Base-by-base conservation (phyloP, 192 early-diverging fungal genomes). In the Coemansia sp. region DNA sequence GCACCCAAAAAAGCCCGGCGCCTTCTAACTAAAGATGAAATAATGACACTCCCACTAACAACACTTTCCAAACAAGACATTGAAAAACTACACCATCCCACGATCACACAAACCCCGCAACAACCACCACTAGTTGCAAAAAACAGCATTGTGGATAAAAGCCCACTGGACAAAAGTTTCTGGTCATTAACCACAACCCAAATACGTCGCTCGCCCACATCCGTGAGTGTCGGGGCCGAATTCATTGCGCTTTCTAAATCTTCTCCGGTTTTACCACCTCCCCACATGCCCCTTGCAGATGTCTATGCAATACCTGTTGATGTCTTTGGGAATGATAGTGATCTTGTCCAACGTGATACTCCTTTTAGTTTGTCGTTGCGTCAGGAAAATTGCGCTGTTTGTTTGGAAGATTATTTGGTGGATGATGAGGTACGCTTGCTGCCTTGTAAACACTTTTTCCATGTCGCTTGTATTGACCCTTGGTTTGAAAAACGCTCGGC, bases 311-410 rank as follows among this genome's bases (percentile, higher is more conserved):
- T 11, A 11, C 51, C 4, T 9, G 39, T n/a, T n/a, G n/a, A n/a
- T n/a, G n/a, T n/a, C n/a, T n/a, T n/a, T n/a, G n/a, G n/a, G n/a
- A n/a, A n/a, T n/a, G n/a, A n/a, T n/a, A n/a, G n/a, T n/a, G n/a
- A n/a, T n/a, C n/a, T n/a, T n/a, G n/a, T n/a, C n/a, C n/a, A 42
- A 11, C n/a, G 25, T n/a, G 17, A 8, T 13, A 42, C 23, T 10
- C 26, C 17, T 18, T 19, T 35, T 14, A 22, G 5, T 40, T 40
- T 40, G 18, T 19, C 23, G 18, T 25, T 72, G 3, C 57, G 65
- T 37, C 64, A 59, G 46, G 64, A 66, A 37, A 74, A 74, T 33
- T 74, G 71, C 37, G 58, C 71, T 3, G 53, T 74, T 11, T 75
- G 72, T 36, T 23, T 75, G 33, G 72, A 68, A 9, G 72, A 75